Evolutionary conservation across 1,284 basidiomycete species (phyloP), one percentile per base, ranked within the genome.

Genomic region (Trichosporon inkin): DNA sequence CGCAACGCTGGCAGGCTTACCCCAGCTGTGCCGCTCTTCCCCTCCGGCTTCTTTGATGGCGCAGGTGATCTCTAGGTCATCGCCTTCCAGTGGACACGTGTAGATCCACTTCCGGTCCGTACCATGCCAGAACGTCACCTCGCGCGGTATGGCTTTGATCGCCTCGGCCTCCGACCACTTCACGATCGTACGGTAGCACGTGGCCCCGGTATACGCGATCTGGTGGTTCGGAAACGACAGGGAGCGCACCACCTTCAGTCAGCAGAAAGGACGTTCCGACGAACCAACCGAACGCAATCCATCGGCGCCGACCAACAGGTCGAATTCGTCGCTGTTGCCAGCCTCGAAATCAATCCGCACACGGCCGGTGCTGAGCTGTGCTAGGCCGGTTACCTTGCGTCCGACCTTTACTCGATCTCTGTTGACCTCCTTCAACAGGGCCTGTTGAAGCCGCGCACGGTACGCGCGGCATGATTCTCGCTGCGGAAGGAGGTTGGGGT

Each of bases 201-300:
- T 44, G 13, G 41, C 49, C 6, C 71, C 71, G 14, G 71, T 68
- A 58, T 66, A 72, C 13, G 40, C 49, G 35, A 71, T 57, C 20
- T 60, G 58, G 58, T 71, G 69, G 3, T 67, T 60, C 7, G 71
- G 71, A 62, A 68, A 69, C 13, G 4, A 64, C 53, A 41, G 65
- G 56, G 35, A 62, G 56, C 34, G 49, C 3, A 52, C 49, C 10
- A 10, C 60, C 63, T 58, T 22, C 63, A 32, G 28, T 32, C 8
- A 32, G 28, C 28, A 5, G 5, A 8, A 32, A 4, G 8, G 28
- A 32, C n/a, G 28, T 5, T 8, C 28, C 5, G 28, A 63, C 10
- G 70, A 62, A 19, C 71, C 68, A 20, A 60, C 71, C 4, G 69
- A 71, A n/a, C 71, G 64, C 16, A 73, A 68, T 1, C 71, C 71